Evolutionary conservation across 2,329 filamentous ascomycete species (phyloP).

Genomic region (Aspergillus costaricaensis): DNA sequence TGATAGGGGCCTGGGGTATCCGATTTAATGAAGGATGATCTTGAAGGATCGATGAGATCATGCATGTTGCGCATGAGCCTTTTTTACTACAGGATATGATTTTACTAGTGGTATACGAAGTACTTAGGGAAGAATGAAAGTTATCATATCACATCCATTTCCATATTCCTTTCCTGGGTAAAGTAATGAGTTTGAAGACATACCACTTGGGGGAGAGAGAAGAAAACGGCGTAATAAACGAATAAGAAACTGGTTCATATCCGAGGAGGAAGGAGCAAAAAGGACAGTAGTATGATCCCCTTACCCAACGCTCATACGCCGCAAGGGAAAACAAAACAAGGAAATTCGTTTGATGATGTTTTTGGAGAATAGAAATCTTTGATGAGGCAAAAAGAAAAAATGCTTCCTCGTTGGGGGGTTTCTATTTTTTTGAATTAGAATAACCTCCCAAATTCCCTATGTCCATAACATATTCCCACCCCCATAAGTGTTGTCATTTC

Average conservation of each 20-base stretch:
- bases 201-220: constrained; percentile 22
- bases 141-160: constrained; percentile 32
- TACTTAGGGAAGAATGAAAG: no score
- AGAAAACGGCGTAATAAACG: neutral
- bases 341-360: constrained; percentile 16
- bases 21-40: no score
- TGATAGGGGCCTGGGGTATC: neutral
- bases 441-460: constrained; percentile 26
- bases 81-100: no score
- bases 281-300: constrained; percentile 4
- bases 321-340: constrained; percentile 8
- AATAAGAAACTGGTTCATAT: constrained; percentile 11
- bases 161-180: constrained; percentile 20
- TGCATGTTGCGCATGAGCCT: neutral
- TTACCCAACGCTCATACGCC: constrained; percentile 28
- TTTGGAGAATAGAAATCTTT: constrained; percentile 27
- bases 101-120: no score
- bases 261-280: constrained; percentile 18
- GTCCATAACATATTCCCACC: neutral
- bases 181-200: constrained; percentile 14
- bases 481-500: constrained; percentile 5
- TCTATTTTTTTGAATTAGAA: neutral
- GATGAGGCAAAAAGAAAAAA: constrained; percentile 23
- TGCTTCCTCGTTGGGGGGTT: neutral
- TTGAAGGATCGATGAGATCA: neutral